Percentiles rank a stretch among this genome's conserved stretches.
These are phyloP conservation scores for Candida maris DNA, from an alignment of 805 yeast species.

Conservation along the genomic window DNA sequence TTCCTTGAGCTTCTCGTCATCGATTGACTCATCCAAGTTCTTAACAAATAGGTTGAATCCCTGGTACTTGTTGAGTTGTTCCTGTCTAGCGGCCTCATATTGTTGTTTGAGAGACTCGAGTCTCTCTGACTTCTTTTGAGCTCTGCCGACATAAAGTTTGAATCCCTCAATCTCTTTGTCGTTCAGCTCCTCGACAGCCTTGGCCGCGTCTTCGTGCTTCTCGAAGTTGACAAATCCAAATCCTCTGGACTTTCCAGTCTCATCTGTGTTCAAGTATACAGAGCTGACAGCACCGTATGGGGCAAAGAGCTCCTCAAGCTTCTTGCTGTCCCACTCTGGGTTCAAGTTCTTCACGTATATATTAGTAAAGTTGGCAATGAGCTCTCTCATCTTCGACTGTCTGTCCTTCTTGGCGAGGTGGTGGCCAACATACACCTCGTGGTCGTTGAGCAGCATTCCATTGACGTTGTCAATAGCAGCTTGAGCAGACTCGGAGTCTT, in stretches of 20 bases:
- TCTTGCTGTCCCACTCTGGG: slow-evolving; percentile 62
- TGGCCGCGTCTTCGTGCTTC: slow-evolving; percentile 79
- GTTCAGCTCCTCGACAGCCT: slow-evolving; percentile 90
- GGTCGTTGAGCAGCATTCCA: slow-evolving; percentile 97
- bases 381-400: slow-evolving; percentile 85
- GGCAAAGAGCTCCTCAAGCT: slow-evolving; percentile 67
- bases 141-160: slow-evolving; percentile 92
- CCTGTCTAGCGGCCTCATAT: slow-evolving; percentile 87
- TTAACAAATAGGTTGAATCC: slow-evolving; percentile 96
- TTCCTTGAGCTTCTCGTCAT: slow-evolving; percentile 86
- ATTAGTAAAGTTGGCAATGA: slow-evolving; percentile 92
- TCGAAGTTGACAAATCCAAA: slow-evolving; percentile 94
- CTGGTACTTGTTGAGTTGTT: slow-evolving; percentile 89
- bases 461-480: slow-evolving; percentile 96
- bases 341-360: slow-evolving; percentile 90
- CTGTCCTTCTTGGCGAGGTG: slow-evolving; percentile 93
- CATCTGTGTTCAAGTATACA: slow-evolving; percentile 72
- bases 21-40: slow-evolving; percentile 91
- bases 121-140: slow-evolving; percentile 98
- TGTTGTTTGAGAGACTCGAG: slow-evolving; percentile 91
- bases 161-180: slow-evolving; percentile 83
- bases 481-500: slow-evolving; percentile 84
- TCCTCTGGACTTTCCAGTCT: slow-evolving; percentile 87
- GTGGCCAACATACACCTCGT: slow-evolving; percentile 92
- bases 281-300: slow-evolving; percentile 82